Base-by-base conservation (phyloP, 2,329 filamentous ascomycete genomes). In the Neophaeococcomyces aloes region DNA sequence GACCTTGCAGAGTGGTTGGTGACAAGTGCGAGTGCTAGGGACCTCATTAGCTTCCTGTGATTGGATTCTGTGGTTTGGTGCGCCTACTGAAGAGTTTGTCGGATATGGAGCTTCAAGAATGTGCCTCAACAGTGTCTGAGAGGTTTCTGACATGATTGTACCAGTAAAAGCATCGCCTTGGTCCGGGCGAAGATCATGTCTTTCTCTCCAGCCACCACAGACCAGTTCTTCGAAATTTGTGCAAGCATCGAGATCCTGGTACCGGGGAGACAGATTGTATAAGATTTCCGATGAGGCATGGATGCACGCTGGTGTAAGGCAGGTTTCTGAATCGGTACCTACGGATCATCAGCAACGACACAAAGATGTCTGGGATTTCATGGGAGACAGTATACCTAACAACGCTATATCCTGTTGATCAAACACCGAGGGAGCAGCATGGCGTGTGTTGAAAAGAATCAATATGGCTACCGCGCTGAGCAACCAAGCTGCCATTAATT, bases 201-300 rank as follows among this genome's bases (percentile, higher is more conserved):
- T 69, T 17, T 75, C 67, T 41, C 72, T 67, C 74, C 79, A 85
- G 8, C 80, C 80, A 44, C 77, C 79, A 53, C 81, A 84, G 15
- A 78, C 77, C 44, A 78, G 71, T 57, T 78, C 67, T 47, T 83
- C 77, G 47, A 86, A 86, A 55, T 83, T 63, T n/a, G 68, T 72
- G 53, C 81, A 86, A 1, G 81, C 75, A 56, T 85, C 78, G 30
- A 85, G 65, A 2, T 75, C 61, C 47, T 74, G 66, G 59, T 82
- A 79, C 39, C 78, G 65, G 6, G 77, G 73, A 13, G 76, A 74
- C 11, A 82, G 62, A 47, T 77, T 80, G 50, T 76, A 73, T 7
- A 81, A 66, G 30, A 82, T 71, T 49, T 75, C 71, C 10, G 76
- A 78, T 3, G 78, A 71, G 10, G 77, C 78, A 53, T 80, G 74